Base-by-base conservation (phyloP, 192 early-diverging fungal genomes). In the Umbelopsis sp. region DNA sequence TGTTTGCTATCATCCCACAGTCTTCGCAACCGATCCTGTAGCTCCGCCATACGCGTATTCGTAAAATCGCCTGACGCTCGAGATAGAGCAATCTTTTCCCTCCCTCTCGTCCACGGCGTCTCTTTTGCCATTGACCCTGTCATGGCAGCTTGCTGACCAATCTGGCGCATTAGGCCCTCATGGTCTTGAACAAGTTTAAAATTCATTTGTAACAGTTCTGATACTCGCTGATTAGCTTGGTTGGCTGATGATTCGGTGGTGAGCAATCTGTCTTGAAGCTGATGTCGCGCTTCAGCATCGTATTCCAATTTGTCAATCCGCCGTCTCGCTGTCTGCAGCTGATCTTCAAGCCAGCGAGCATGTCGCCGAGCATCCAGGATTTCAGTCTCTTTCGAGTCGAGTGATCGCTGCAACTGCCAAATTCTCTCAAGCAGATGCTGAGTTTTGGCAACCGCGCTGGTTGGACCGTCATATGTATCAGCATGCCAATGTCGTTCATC, bases 1-100 rank as follows among this genome's bases (percentile, higher is more conserved):
- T 61, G 55, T 35, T n/a, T 27, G 18, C 55, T 61, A 35, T 61
- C 55, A 18, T 61, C 55, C 55, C 55, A 61, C 1, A 61, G 30
- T 35, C 13, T 30, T 12, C 25, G 21, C 30, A 61, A 37, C 10
- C 55, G 55, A 35, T 27, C 25, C 16, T 61, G 55, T 1, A 61
- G 33, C 35, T 61, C 55, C 27, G 27, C 27, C 55, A 61, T 61
- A 0, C 55, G 25, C 2, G 16, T 16, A 37, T n/a, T 61, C 12
- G 55, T 35, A 18, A 35, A 35, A 30, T 52, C 51, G 11, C 20
- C 37, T 10, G 37, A 41, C 5, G 37, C 37, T 41, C 5, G 37
- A 41, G 37, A 41, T 9, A 10, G 5, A 41, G 10, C 37, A 41
- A 9, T 41, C 10, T 41, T 41, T 41, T 6, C 37, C 10, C 37